phyloP scores from a whole-genome alignment of 495 filamentous ascomycete species.

The Ramalina intermedia region DNA sequence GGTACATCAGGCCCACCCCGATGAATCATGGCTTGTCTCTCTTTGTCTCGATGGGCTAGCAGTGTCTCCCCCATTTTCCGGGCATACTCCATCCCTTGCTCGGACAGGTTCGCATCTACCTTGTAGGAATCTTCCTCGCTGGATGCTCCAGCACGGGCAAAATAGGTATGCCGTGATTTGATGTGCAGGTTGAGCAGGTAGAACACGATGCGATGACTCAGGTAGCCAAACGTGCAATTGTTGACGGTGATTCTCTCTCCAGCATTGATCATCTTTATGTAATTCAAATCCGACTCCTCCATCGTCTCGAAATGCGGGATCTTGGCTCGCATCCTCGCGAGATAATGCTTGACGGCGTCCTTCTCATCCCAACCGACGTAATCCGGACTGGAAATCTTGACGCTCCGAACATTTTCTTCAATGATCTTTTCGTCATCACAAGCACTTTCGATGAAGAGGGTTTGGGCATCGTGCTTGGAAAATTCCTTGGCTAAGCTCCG shows the following conservation, averaged over 20 bases:
- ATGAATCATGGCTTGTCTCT: conserved; percentile 52
- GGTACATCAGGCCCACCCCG: conserved; percentile 53
- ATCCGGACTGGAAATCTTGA: conserved; percentile 97
- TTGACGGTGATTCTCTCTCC: conserved; percentile 86
- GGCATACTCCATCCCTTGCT: conserved; percentile 74
- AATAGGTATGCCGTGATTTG: conserved; percentile 85
- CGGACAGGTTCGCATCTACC: conserved; percentile 68
- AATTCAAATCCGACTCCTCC: conserved; percentile 85
- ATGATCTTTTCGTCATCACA: conserved; percentile 89
- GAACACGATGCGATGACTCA: conserved; percentile 92
- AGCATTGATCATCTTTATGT: conserved; percentile 99
- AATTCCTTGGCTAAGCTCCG: conserved; percentile 88
- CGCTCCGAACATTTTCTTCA: conserved; percentile 88
- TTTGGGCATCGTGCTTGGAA: conserved; percentile 89
- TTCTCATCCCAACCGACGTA: conserved; percentile 68
- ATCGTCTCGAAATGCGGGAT: conserved; percentile 96
- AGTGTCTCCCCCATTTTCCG: conserved; percentile 74
- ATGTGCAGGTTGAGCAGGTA: conserved; percentile 96
- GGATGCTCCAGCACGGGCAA: conserved; percentile 64
- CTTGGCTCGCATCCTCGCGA: conserved; percentile 73
- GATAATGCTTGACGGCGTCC: conserved; percentile 82
- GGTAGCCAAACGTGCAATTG: conserved; percentile 87
- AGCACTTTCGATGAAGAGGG: conserved; percentile 89
- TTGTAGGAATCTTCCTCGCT: conserved; percentile 79
- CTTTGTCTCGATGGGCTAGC: conserved; percentile 65